Conservation (phyloP, 345 rosid species). For the Populus ilicifolia region DNA sequence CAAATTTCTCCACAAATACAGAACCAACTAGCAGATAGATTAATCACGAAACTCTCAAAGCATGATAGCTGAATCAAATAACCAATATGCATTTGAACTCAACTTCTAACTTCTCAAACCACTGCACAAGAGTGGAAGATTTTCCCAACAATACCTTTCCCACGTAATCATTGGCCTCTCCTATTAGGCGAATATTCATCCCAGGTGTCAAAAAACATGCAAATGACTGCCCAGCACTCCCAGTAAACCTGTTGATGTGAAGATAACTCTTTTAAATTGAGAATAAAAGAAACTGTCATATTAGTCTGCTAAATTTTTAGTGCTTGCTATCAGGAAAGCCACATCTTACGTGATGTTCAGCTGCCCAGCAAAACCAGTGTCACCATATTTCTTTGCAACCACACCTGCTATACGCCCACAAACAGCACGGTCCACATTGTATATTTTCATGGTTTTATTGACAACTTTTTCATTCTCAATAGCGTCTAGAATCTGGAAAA, state of each 20-base stretch:
- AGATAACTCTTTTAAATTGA: slow-evolving; percentile 24
- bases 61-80: background rate
- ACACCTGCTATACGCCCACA: slow-evolving; percentile 95
- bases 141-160: slow-evolving; percentile 65
- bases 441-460: slow-evolving; percentile 64
- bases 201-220: slow-evolving; percentile 96
- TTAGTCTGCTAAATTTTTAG: background rate
- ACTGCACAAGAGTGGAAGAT: background rate
- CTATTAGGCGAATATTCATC: slow-evolving; percentile 81
- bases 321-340: slow-evolving; percentile 1
- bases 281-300: background rate
- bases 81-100: background rate
- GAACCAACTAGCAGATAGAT: background rate
- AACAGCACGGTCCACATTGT: slow-evolving; percentile 90
- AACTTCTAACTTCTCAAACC: background rate
- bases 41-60: background rate
- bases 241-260: slow-evolving; percentile 55
- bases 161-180: slow-evolving; percentile 97
- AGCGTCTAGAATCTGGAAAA: slow-evolving; percentile 67
- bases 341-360: slow-evolving; percentile 79
- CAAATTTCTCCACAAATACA: background rate
- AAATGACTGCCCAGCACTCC: slow-evolving; percentile 99
- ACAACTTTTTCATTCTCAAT: slow-evolving; percentile 78
- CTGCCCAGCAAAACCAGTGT: slow-evolving; percentile 98
- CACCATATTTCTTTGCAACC: slow-evolving; percentile 90